Base-by-base conservation (phyloP, 2,329 filamentous ascomycete genomes). In the Chaetothyriales sp. region DNA sequence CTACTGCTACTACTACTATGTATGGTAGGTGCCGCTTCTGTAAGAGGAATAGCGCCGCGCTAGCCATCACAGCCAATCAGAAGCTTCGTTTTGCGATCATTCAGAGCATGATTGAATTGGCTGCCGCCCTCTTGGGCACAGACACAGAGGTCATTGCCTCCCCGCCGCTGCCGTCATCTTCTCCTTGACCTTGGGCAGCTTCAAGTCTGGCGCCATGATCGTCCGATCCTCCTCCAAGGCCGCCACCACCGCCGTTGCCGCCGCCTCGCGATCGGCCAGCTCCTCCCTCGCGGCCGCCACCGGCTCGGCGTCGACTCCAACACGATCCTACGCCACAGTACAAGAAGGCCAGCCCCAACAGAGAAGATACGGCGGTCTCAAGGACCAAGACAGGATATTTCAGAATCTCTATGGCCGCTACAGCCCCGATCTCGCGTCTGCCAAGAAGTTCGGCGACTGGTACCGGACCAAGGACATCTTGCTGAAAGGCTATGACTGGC, bases 381-480 rank as follows among this genome's bases (percentile, higher is more conserved):
- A 82, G 73, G 92, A 98, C 69, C 89, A 97, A 75, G 92, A 98
- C 74, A 83, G 92, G 64, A 98, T 98, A 72, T 98, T 98, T 74
- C 89, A 94, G 75, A 98, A 98, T 74, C 78, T 98, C 54, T 98
- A 98, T 74, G 83, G 88, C 65, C 88, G 92, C 67, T 88, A 87
- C 73, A 89, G 88, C 49, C 79, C 89, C 57, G 89, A 95, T 69
- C 74, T 98, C 62, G 90, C 92, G 76, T 88, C 82, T 66, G 89
- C 92, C 50, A 89, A 88, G 83, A 95, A 94, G 74, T 94, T 94
- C 78, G 92, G 92, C 63, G 92, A 97, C 71, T 98, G 92, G 92
- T 82, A 98, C 76, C 95, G 94, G 79, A 98, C 92, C 51, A 98
- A 98, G 79, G 92, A 98, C 70, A 98, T 98, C 53, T 71, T 98